These are phyloP conservation scores for Prinsepia uniflora DNA, from an alignment of 306 rosid species.

Conservation along the genomic window DNA sequence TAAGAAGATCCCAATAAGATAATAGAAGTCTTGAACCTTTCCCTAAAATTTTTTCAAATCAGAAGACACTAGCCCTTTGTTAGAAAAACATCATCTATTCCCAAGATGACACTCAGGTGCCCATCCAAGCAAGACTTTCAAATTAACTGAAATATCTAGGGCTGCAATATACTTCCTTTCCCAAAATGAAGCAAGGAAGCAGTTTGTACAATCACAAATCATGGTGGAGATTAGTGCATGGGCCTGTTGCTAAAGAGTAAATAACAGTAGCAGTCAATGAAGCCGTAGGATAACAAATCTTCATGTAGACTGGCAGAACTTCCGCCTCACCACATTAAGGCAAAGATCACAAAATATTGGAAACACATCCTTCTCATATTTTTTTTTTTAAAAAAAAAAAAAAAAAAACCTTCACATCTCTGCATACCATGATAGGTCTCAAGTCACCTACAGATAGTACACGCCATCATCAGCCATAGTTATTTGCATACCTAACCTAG, in stretches of 20 bases:
- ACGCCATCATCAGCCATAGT: not conserved
- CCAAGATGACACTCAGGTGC: not conserved
- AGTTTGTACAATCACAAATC: not conserved
- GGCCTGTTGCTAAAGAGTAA: not conserved
- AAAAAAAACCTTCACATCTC: not conserved
- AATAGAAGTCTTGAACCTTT: not conserved
- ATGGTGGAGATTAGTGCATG: not conserved
- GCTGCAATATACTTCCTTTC: not conserved
- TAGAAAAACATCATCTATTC: not conserved
- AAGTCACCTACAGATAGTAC: not conserved
- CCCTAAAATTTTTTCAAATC: not conserved
- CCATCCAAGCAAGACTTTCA: not conserved
- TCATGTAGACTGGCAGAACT: not conserved
- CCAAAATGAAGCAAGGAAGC: not conserved
- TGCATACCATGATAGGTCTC: not conserved
- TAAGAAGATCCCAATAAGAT: not conserved
- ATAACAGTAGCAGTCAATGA: not conserved
- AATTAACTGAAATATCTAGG: not conserved
- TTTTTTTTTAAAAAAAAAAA: too few species aligned
- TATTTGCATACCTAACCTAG: not conserved
- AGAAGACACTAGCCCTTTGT: not conserved
- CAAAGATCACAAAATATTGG: not conserved
- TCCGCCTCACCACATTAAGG: not conserved
- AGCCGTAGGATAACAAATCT: not conserved
- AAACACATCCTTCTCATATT: too few species aligned